Conservation (phyloP, 768 basidiomycete genomes). For the Naganishia onofrii region DNA sequence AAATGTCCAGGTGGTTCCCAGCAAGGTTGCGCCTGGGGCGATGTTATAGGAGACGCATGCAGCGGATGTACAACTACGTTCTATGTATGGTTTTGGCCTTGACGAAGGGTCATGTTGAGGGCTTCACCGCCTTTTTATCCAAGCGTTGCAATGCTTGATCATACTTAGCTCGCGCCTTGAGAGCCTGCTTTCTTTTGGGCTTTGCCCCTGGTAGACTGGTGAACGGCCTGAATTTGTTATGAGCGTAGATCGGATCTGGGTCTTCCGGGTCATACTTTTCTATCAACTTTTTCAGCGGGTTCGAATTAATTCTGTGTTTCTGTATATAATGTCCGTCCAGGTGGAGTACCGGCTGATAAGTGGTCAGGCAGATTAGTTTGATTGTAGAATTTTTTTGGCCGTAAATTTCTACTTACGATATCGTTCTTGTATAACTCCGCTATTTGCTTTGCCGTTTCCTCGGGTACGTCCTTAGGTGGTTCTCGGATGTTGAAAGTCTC, state of each 20-base stretch:
- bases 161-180: conserved; percentile 1
- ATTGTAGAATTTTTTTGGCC: background rate
- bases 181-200: conserved; percentile 8
- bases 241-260: conserved; percentile 18
- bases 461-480: conserved; percentile 40
- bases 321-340: conserved; percentile 42
- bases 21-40: background rate
- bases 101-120: background rate
- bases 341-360: conserved; percentile 49
- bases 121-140: background rate
- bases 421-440: conserved; percentile 49
- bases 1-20: background rate
- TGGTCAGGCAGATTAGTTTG: background rate
- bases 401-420: conserved; percentile 41
- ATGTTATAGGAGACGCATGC: background rate
- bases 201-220: background rate
- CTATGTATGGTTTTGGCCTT: background rate
- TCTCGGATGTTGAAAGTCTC: conserved; percentile 46
- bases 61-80: background rate
- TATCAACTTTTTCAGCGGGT: conserved; percentile 35
- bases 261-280: conserved; percentile 37
- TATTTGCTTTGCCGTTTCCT: conserved; percentile 44
- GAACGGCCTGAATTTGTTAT: conserved; percentile 20
- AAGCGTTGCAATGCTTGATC: background rate
- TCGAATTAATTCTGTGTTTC: conserved; percentile 46